phyloP scores from a whole-genome alignment of 176 grass and related monocot species.

The Musa schizocarpa region DNA sequence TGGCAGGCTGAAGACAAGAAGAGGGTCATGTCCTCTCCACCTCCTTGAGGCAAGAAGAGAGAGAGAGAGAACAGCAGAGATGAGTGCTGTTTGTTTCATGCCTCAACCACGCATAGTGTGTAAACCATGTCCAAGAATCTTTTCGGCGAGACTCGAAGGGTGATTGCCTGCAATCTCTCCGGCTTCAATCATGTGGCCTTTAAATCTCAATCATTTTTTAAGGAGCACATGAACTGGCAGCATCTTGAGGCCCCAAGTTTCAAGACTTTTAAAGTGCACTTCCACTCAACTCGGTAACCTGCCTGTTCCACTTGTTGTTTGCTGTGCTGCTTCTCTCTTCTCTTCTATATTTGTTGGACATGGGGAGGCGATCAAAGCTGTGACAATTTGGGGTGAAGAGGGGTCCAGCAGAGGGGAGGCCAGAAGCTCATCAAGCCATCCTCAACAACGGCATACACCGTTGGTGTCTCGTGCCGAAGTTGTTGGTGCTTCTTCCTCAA shows the following conservation, averaged over 20 bases:
- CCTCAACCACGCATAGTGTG: not conserved
- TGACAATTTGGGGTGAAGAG: slow-evolving; percentile 10
- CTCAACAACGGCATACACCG: slow-evolving; percentile 8
- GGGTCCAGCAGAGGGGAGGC: slow-evolving; percentile 5
- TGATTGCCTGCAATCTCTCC: too few species aligned
- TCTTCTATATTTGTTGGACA: not conserved
- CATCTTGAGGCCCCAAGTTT: not conserved
- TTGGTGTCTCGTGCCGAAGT: slow-evolving; percentile 9
- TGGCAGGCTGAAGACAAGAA: too few species aligned
- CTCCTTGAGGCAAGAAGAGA: too few species aligned
- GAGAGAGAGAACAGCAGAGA: not conserved
- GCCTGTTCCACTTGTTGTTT: too few species aligned
- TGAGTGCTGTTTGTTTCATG: slow-evolving; percentile 1
- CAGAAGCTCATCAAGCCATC: slow-evolving; percentile 19
- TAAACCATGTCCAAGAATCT: not conserved
- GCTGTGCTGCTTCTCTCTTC: not conserved
- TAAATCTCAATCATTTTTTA: not conserved
- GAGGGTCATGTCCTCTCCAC: too few species aligned
- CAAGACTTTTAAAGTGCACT: not conserved
- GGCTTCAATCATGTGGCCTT: too few species aligned
- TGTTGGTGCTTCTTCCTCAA: not conserved
- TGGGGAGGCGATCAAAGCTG: slow-evolving; percentile 17
- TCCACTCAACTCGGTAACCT: too few species aligned
- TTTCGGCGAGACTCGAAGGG: not conserved
- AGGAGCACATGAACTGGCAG: slow-evolving; percentile 3